Conservation (phyloP, 139 green algal species). For the Picochlorum sp. region DNA sequence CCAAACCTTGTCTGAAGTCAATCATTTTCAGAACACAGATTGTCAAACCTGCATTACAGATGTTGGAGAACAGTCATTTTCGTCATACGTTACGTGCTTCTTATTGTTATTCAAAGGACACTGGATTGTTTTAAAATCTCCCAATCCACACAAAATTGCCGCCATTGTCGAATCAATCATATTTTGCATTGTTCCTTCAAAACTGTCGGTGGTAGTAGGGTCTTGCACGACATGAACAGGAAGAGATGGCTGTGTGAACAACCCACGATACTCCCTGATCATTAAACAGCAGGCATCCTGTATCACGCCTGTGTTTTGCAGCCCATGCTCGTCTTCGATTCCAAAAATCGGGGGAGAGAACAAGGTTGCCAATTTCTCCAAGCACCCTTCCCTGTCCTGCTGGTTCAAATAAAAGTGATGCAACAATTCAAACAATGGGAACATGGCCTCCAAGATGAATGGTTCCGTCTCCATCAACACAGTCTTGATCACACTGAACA, state of each 20-base stretch:
- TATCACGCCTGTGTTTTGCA: not conserved
- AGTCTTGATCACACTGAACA: not conserved
- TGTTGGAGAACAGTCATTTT: too few relatives aligned
- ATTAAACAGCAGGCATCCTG: conserved; percentile 19
- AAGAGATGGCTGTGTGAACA: conserved; percentile 32
- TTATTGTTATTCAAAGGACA: too few relatives aligned
- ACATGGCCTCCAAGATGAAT: conserved; percentile 28
- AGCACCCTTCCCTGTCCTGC: conserved; percentile 8
- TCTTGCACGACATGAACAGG: conserved; percentile 21
- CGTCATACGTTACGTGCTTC: too few relatives aligned
- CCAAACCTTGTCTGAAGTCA: too few relatives aligned
- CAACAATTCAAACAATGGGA: conserved; percentile 33
- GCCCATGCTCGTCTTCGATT: not conserved
- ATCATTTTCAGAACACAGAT: too few relatives aligned
- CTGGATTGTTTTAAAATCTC: not conserved
- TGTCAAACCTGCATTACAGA: too few relatives aligned
- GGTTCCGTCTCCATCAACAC: conserved; percentile 19
- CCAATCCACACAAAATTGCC: not conserved
- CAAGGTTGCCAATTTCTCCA: conserved; percentile 15
- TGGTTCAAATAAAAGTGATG: conserved; percentile 36
- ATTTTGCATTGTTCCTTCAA: not conserved
- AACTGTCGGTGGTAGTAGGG: conserved; percentile 1
- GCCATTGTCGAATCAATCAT: not conserved
- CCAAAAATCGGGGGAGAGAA: conserved; percentile 25
- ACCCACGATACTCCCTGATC: conserved; percentile 25